Evolutionary conservation across 2,329 filamentous ascomycete genomes (phyloP).

Genomic region (Ambrosiella xylebori): DNA sequence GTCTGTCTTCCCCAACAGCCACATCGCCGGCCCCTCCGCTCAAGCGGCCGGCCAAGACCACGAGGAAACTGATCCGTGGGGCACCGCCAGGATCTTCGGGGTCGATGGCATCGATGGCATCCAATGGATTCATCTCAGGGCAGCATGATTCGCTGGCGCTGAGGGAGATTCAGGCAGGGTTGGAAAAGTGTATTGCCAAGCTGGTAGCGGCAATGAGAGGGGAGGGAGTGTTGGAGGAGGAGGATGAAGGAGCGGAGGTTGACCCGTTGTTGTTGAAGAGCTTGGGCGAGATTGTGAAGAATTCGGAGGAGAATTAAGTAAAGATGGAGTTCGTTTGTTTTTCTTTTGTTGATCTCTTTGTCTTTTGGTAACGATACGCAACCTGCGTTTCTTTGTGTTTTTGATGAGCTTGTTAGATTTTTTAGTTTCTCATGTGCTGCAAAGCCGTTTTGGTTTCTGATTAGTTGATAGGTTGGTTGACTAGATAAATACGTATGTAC

Average conservation of each 20-base stretch:
- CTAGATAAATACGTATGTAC: too few species aligned
- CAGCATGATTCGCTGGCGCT: conserved; percentile 17
- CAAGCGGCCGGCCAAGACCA: not conserved
- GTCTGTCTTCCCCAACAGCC: conserved; percentile 20
- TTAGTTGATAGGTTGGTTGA: too few species aligned
- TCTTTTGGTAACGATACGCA: not conserved
- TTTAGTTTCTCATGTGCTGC: not conserved
- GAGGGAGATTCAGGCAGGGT: conserved; percentile 30
- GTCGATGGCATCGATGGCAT: not conserved
- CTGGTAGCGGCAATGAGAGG: conserved; percentile 31
- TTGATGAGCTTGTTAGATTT: not conserved
- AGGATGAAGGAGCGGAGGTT: conserved; percentile 6
- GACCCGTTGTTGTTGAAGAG: conserved; percentile 10
- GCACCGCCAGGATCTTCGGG: not conserved
- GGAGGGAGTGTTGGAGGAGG: not conserved
- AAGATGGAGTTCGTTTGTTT: conserved; percentile 3
- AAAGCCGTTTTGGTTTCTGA: too few species aligned
- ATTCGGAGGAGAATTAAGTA: conserved; percentile 7
- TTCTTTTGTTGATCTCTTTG: conserved; percentile 3
- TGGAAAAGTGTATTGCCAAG: conserved; percentile 33
- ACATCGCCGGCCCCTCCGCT: conserved; percentile 14
- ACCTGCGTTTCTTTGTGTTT: not conserved
- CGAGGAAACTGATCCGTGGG: not conserved
- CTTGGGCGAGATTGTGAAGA: conserved; percentile 12
- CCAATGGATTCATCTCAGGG: not conserved